Conservation (phyloP, 2,329 filamentous ascomycete species). For the Ophiosphaerella herpotricha region DNA sequence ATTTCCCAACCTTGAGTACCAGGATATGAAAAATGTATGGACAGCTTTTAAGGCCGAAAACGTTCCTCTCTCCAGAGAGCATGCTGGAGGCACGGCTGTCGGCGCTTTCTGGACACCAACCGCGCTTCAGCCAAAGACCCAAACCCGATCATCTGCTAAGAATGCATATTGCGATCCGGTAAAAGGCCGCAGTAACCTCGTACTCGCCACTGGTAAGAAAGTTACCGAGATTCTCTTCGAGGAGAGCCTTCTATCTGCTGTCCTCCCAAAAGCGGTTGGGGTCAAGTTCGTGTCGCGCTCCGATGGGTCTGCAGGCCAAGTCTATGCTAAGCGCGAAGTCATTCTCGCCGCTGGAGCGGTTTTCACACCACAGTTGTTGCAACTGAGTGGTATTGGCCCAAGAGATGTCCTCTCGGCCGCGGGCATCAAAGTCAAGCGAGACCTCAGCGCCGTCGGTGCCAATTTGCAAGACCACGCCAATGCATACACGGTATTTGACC, state of each 20-base stretch:
- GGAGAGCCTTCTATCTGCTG: constrained; percentile 12
- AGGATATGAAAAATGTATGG: constrained; percentile 25
- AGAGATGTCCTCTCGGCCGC: constrained; percentile 26
- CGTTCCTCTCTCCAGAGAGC: constrained; percentile 27
- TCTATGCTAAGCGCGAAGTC: constrained; percentile 53
- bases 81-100: constrained; percentile 31
- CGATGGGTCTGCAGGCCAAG: constrained; percentile 21
- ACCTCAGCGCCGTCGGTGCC: constrained; percentile 35
- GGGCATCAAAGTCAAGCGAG: constrained; percentile 28
- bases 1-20: constrained; percentile 32
- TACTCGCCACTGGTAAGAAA: constrained; percentile 25
- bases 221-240: constrained; percentile 34
- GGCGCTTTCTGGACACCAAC: constrained; percentile 39
- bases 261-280: constrained; percentile 20
- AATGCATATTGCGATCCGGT: constrained; percentile 32
- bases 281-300: constrained; percentile 25
- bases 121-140: constrained; percentile 25
- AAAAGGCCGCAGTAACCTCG: constrained; percentile 25
- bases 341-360: constrained; percentile 63
- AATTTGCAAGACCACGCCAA: constrained; percentile 43
- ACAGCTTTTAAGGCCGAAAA: constrained; percentile 22
- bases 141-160: constrained; percentile 43
- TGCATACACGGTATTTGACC: constrained; percentile 23
- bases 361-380: constrained; percentile 61
- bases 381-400: constrained; percentile 37